phyloP scores from a whole-genome alignment of 2,329 filamentous ascomycete species.

The Metarhizium robertsii region DNA sequence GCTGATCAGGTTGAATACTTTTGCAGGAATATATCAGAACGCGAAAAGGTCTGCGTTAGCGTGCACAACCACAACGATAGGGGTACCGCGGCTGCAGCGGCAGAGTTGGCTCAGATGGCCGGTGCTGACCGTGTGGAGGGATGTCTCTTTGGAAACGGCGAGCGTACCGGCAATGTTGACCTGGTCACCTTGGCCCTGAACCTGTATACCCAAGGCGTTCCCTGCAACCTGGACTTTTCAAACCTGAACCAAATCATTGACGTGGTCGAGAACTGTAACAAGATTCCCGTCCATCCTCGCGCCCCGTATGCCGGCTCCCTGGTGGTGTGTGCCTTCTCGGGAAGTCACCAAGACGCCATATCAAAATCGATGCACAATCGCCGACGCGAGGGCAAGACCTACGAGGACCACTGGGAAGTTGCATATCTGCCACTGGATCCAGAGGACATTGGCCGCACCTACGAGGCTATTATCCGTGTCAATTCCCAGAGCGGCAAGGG shows the following conservation, averaged over 20 bases:
- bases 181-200: constrained; percentile 88
- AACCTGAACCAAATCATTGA: constrained; percentile 80
- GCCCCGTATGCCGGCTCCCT: constrained; percentile 86
- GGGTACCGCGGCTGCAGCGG: constrained; percentile 64
- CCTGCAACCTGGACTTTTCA: constrained; percentile 82
- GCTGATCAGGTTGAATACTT: constrained; percentile 97
- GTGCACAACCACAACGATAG: constrained; percentile 94
- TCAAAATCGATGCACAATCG: constrained; percentile 80
- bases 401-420: constrained; percentile 68
- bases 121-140: constrained; percentile 92
- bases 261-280: constrained; percentile 84
- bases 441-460: constrained; percentile 88
- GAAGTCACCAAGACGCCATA: constrained; percentile 90
- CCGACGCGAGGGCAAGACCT: constrained; percentile 45
- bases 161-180: constrained; percentile 92
- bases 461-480: constrained; percentile 95
- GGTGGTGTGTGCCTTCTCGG: constrained; percentile 87
- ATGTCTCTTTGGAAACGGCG: constrained; percentile 79
- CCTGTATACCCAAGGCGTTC: constrained; percentile 86
- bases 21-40: constrained; percentile 72
- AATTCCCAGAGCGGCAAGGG: constrained; percentile 96
- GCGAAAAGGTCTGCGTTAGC: constrained; percentile 80
- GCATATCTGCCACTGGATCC: constrained; percentile 93
- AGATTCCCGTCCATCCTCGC: constrained; percentile 85
- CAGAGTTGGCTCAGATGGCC: constrained; percentile 92